Evolutionary conservation across 192 early-diverging fungal genomes (phyloP).

Genomic region (Physocladia obscura): DNA sequence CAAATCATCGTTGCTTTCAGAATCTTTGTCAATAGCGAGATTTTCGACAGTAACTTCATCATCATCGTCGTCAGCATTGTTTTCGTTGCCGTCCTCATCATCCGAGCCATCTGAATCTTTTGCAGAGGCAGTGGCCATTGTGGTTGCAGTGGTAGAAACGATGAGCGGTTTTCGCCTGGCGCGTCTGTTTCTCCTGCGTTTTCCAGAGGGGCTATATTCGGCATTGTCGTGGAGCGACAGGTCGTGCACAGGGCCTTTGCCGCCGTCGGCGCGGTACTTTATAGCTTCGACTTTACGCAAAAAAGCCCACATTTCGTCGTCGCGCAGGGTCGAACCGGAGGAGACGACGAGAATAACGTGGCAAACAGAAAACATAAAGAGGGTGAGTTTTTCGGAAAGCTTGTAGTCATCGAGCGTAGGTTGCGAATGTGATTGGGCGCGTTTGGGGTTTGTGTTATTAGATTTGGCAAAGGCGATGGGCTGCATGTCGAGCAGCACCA

Average conservation of each 20-base stretch:
- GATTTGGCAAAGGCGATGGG: constrained; percentile 43
- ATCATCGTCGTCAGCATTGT: background rate
- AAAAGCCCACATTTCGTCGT: constrained; percentile 37
- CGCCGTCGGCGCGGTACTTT: constrained; percentile 28
- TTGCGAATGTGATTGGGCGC: constrained; percentile 12
- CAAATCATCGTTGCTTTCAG: background rate
- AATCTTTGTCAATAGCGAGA: background rate
- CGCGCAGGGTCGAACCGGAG: constrained; percentile 37
- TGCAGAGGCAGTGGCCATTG: background rate
- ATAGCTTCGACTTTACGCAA: constrained; percentile 30
- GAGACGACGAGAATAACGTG: constrained; percentile 64
- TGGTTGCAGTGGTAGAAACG: background rate
- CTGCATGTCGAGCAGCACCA: constrained; percentile 64
- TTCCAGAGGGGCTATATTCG: background rate
- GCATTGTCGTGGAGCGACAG: background rate
- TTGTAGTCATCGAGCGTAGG: constrained; percentile 39
- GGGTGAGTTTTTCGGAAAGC: constrained; percentile 50
- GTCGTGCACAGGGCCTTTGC: background rate
- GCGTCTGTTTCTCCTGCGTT: background rate
- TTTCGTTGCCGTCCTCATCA: background rate
- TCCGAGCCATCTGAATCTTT: background rate
- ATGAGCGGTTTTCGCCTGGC: background rate
- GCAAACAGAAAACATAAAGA: constrained; percentile 64
- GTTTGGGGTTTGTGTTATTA: constrained; percentile 26
- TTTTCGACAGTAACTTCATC: background rate